Conservation (phyloP, 2,329 filamentous ascomycete genomes). For the Calonectria henricotiae region DNA sequence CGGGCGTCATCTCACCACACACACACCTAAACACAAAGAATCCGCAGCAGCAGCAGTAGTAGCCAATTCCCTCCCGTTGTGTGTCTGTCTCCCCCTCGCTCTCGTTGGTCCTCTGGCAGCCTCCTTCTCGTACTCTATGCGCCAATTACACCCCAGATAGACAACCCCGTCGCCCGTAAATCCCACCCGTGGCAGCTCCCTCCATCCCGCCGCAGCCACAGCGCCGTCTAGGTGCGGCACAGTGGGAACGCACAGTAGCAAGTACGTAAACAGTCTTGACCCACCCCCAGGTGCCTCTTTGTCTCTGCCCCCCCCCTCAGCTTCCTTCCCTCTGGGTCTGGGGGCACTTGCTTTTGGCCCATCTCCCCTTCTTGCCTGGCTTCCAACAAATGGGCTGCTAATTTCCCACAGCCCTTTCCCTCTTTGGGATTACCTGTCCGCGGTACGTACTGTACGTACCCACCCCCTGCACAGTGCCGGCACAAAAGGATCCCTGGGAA, state of each 20-base stretch:
- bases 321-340: slow-evolving; percentile 28
- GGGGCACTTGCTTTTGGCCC: slow-evolving; percentile 31
- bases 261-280: slow-evolving; percentile 31
- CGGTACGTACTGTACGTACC: slow-evolving; percentile 26
- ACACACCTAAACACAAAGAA: neutral
- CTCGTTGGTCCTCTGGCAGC: neutral
- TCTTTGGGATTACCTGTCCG: slow-evolving; percentile 43
- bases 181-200: slow-evolving; percentile 8
- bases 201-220: slow-evolving; percentile 6
- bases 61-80: neutral
- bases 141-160: neutral
- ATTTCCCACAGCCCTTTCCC: slow-evolving; percentile 47
- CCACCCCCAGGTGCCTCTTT: slow-evolving; percentile 34
- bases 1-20: slow-evolving; percentile 20
- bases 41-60: too few species aligned
- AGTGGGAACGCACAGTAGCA: slow-evolving; percentile 11
- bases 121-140: neutral
- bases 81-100: too few species aligned
- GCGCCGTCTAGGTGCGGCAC: slow-evolving; percentile 5
- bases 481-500: slow-evolving; percentile 19
- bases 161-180: slow-evolving; percentile 8
- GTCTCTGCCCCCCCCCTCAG: slow-evolving; percentile 16
- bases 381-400: slow-evolving; percentile 43
- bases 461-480: slow-evolving; percentile 32
- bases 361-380: slow-evolving; percentile 31